phyloP scores from a whole-genome alignment of 139 green algal species.

The Tetradesmus obliquus region DNA sequence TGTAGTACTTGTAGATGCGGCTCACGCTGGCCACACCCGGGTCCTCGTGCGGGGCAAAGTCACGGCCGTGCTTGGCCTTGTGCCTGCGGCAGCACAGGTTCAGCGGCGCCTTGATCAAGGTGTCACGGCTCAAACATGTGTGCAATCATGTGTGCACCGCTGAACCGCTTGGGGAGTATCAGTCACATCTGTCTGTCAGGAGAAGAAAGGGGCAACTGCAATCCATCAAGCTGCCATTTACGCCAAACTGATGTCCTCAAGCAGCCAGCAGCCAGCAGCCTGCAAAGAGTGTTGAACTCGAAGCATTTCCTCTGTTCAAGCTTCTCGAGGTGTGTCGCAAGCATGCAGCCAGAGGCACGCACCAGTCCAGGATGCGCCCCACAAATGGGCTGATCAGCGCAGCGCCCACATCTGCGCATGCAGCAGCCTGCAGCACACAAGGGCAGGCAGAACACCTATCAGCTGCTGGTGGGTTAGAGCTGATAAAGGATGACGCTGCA shows the following conservation, averaged over 20 bases:
- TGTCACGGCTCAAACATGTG: not conserved
- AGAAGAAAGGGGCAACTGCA: too few relatives aligned
- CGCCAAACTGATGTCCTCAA: too few relatives aligned
- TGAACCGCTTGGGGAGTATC: too few relatives aligned
- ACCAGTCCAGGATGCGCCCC: slow-evolving; percentile 94
- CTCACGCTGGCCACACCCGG: slow-evolving; percentile 80
- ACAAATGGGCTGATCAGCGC: slow-evolving; percentile 92
- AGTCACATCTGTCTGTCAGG: too few relatives aligned
- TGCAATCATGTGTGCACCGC: too few relatives aligned
- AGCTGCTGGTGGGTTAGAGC: not conserved
- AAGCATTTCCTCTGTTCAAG: too few relatives aligned
- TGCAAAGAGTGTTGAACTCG: too few relatives aligned
- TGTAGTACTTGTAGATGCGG: slow-evolving; percentile 90
- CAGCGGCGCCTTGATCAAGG: not conserved
- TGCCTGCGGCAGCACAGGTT: not conserved
- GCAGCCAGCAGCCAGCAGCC: too few relatives aligned
- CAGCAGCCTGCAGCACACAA: slow-evolving; percentile 71
- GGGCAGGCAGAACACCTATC: not conserved
- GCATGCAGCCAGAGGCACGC: slow-evolving; percentile 37
- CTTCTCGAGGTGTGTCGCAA: not conserved
- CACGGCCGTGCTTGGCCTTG: slow-evolving; percentile 69
- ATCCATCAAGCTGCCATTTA: too few relatives aligned
- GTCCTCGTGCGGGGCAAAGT: slow-evolving; percentile 78
- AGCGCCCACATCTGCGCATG: slow-evolving; percentile 86
- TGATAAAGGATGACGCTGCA: not conserved